These are phyloP conservation scores for Globisporangium heterothallicum DNA, from an alignment of 352 stramenopile species.

Conservation along the genomic window DNA sequence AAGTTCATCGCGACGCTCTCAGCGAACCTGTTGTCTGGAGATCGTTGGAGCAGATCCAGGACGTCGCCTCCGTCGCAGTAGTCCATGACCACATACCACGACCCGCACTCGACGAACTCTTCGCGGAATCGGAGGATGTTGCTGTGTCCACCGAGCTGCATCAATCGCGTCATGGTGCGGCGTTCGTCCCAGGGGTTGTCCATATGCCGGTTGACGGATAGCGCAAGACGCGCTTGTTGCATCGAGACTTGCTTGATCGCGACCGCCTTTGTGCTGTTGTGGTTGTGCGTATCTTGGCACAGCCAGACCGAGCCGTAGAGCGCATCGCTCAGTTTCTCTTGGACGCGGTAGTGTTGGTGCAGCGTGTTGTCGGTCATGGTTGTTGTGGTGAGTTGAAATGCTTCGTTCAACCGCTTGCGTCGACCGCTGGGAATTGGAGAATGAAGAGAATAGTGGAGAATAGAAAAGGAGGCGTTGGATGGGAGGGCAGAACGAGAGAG, in stretches of 20 bases:
- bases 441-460: no score
- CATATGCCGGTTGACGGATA: constrained; percentile 24
- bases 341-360: constrained; percentile 12
- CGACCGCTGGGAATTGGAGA: no score
- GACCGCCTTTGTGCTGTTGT: constrained; percentile 23
- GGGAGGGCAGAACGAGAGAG: no score
- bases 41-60: constrained; percentile 23
- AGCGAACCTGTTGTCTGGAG: no score
- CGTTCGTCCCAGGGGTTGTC: constrained; percentile 44
- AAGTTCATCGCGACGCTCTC: no score
- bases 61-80: constrained; percentile 45
- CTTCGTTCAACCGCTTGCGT: no score
- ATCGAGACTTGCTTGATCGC: constrained; percentile 52
- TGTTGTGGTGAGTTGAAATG: no score
- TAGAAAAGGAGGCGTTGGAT: no score
- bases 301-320: constrained; percentile 41
- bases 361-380: not conserved
- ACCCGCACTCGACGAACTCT: constrained; percentile 35
- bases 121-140: constrained; percentile 37
- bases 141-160: constrained; percentile 20
- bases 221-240: constrained; percentile 14
- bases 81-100: constrained; percentile 55
- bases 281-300: constrained; percentile 30
- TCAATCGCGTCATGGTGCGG: constrained; percentile 18
- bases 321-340: constrained; percentile 23